phyloP scores from a whole-genome alignment of 805 yeast genomes.

The Nakazawaea laoshanensis region DNA sequence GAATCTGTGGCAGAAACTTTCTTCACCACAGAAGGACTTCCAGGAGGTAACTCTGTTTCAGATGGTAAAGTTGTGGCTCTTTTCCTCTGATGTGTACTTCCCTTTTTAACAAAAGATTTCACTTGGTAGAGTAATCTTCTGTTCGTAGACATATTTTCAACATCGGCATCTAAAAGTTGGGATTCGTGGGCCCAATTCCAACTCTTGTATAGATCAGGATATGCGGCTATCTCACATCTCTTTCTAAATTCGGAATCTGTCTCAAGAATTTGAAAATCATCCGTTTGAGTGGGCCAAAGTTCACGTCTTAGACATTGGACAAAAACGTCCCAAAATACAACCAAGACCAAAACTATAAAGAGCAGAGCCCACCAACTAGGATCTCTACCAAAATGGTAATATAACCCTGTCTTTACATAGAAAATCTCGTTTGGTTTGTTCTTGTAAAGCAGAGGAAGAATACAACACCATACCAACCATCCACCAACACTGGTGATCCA shows the following conservation, averaged over 20 bases:
- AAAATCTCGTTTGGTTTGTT: constrained; percentile 47
- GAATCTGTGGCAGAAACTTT: constrained; percentile 23
- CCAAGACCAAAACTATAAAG: constrained; percentile 45
- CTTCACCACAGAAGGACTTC: constrained; percentile 27
- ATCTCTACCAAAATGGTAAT: constrained; percentile 69
- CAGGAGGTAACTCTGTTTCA: constrained; percentile 43
- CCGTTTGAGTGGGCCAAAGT: constrained; percentile 66
- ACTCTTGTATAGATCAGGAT: constrained; percentile 65
- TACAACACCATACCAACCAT: constrained; percentile 76
- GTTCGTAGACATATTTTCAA: constrained; percentile 14
- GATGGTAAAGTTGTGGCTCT: constrained; percentile 39
- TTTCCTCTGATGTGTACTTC: constrained; percentile 34
- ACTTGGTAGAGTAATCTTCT: constrained; percentile 16
- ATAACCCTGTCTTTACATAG: constrained; percentile 64
- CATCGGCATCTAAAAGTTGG: constrained; percentile 17
- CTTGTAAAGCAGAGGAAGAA: constrained; percentile 63
- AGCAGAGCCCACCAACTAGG: constrained; percentile 82
- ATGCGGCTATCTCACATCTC: constrained; percentile 66
- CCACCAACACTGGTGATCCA: constrained; percentile 71
- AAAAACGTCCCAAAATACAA: constrained; percentile 59
- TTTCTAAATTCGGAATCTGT: constrained; percentile 57
- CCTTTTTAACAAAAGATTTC: constrained; percentile 23
- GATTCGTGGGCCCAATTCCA: constrained; percentile 53
- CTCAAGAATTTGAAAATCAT: constrained; percentile 71
- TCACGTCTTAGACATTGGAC: constrained; percentile 47